Evolutionary conservation across 805 yeast genomes (phyloP).

Genomic region (Candida arabinofermentans): DNA sequence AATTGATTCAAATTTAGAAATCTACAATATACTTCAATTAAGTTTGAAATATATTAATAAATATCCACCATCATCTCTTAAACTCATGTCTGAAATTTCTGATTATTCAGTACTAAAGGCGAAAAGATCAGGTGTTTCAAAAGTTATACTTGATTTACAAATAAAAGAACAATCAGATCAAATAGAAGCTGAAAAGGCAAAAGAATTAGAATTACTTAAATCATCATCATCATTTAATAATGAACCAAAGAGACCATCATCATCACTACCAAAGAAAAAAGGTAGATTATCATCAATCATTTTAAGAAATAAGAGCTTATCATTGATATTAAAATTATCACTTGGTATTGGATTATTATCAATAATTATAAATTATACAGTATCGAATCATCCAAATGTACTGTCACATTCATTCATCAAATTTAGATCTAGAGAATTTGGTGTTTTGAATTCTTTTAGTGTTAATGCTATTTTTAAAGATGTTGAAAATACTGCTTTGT

Average conservation of each 20-base stretch:
- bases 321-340: constrained; percentile 16
- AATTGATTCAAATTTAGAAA: constrained; percentile 21
- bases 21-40: constrained; percentile 24
- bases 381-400: constrained; percentile 2
- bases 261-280: not conserved
- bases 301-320: constrained; percentile 11
- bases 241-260: not conserved
- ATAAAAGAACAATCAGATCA: constrained; percentile 9
- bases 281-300: constrained; percentile 5
- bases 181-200: constrained; percentile 2
- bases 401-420: constrained; percentile 5
- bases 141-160: constrained; percentile 15
- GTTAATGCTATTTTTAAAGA: not conserved
- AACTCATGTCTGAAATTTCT: constrained; percentile 6
- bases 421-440: constrained; percentile 8
- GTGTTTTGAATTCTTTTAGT: constrained; percentile 1
- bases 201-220: constrained; percentile 4
- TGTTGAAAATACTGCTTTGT: not conserved
- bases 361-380: constrained; percentile 12
- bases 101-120: constrained; percentile 22
- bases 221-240: too few species aligned
- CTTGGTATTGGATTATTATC: constrained; percentile 18
- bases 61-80: constrained; percentile 6
- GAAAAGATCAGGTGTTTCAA: constrained; percentile 5
- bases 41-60: constrained; percentile 11